Base-by-base conservation (phyloP, 768 basidiomycete genomes). In the Leucocoprinus birnbaumii region DNA sequence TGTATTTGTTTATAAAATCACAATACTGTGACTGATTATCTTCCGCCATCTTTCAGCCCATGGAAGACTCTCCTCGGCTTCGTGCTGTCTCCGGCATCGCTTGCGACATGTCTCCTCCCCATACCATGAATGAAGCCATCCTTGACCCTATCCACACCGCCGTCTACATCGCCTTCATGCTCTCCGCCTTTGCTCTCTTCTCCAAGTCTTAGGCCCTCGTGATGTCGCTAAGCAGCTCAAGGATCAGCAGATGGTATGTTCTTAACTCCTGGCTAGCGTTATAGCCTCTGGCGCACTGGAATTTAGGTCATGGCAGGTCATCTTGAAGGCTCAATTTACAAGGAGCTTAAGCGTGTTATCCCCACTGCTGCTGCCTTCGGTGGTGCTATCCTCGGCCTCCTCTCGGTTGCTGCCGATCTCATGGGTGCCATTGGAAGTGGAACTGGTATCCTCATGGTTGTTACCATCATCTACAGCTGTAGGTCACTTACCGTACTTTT, bases 101-200 rank as follows among this genome's bases (percentile, higher is more conserved):
- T 3, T 98, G 98, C 77, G 98, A 98, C 77, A 98, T 99, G 78
- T 96, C 94, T 0, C 89, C 97, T 0, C 96, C 96, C n/a, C 94
- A 91, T 68, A 97, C 93, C 18, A 76, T 98, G 69, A 87, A 81
- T 58, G 87, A 89, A 47, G 91, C 89, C 7, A 75, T 98, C 58
- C 72, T 91, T 47, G 97, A 99, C 71, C 97, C 97, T 1, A 84
- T 98, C 64, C 97, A 98, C 75, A 94, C 93, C 1, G 79, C 80
- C 19, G 75, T 97, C 63, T 97, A 98, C 72, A 85, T 99, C 68
- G 70, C 82, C 4, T 98, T 98, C 76, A 96, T 96, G 76, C 80
- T 95, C 57, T 83, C 88, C 31, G 93, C 94, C 14, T 98, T 95
- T 67, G 96, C 97, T 13, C 79, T 98, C 61, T 99, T 98, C 79